phyloP scores from a whole-genome alignment of 2,329 filamentous ascomycete genomes.

The Aspergillus intermedius region DNA sequence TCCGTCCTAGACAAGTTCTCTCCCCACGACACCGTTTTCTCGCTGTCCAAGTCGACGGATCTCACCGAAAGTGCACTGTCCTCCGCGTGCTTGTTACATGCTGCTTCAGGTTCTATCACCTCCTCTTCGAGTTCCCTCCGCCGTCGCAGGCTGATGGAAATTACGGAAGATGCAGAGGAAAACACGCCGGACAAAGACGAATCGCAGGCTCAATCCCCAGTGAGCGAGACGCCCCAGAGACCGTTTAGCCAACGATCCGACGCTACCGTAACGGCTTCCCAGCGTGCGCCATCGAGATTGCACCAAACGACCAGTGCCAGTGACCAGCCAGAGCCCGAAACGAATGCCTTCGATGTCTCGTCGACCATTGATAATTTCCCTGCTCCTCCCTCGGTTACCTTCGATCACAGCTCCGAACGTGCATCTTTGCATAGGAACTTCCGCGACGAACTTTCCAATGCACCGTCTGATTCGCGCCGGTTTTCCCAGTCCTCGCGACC shows the following conservation, averaged over 20 bases:
- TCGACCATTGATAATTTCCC: conserved; percentile 5
- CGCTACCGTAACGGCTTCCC: conserved; percentile 26
- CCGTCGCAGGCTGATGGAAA: conserved; percentile 75
- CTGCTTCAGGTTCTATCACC: conserved; percentile 76
- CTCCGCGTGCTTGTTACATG: conserved; percentile 80
- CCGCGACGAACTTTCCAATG: conserved; percentile 31
- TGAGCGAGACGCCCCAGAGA: conserved; percentile 15
- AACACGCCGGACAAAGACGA: conserved; percentile 56
- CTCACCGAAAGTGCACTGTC: conserved; percentile 84
- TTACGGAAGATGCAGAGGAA: conserved; percentile 88
- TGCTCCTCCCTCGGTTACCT: conserved; percentile 5
- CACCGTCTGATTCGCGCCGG: conserved; percentile 29
- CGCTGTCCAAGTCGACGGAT: conserved; percentile 66
- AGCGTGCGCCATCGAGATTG: conserved; percentile 12
- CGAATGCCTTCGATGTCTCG: conserved; percentile 6
- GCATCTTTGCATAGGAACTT: conserved; percentile 19
- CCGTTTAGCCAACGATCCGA: conserved; percentile 29
- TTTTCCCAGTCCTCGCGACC: conserved; percentile 39
- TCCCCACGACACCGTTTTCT: conserved; percentile 79
- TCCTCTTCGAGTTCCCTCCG: conserved; percentile 77
- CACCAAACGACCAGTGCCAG: conserved; percentile 10
- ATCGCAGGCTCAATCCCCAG: conserved; percentile 17
- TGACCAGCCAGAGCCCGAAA: conserved; percentile 11
- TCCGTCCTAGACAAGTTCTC: conserved; percentile 62
- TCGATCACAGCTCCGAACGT: conserved; percentile 15